Evolutionary conservation across 2,329 filamentous ascomycete species (phyloP).

Genomic region (Lachnellula cervina): DNA sequence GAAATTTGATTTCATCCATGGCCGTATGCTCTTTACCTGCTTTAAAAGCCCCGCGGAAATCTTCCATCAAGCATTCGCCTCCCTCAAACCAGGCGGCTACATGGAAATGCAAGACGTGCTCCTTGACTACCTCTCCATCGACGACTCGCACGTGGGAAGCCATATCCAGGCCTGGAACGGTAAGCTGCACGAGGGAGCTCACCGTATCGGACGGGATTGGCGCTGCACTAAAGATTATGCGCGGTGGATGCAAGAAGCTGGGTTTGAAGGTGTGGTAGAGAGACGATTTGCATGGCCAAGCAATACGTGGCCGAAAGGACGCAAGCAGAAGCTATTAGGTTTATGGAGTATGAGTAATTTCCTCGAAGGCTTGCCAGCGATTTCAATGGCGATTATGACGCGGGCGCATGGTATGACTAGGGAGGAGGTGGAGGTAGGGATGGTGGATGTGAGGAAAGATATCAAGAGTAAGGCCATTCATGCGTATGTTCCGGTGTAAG

Average conservation of each 20-base stretch:
- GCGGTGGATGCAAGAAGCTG: slow-evolving; percentile 42
- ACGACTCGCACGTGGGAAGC: slow-evolving; percentile 6
- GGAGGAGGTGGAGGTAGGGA: slow-evolving; percentile 35
- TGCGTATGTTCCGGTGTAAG: slow-evolving; percentile 31
- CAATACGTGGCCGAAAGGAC: slow-evolving; percentile 48
- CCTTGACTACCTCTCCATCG: slow-evolving; percentile 3
- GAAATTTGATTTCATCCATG: slow-evolving; percentile 13
- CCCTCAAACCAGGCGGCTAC: slow-evolving; percentile 40
- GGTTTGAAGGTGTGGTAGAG: slow-evolving; percentile 49
- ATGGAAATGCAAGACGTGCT: slow-evolving; percentile 33
- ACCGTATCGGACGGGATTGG: slow-evolving; percentile 14
- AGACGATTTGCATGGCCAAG: slow-evolving; percentile 45
- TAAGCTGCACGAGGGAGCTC: slow-evolving; percentile 14
- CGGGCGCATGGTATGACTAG: slow-evolving; percentile 35
- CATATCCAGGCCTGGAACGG: slow-evolving; percentile 15
- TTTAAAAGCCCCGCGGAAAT: slow-evolving; percentile 1
- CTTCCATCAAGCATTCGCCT: slow-evolving; percentile 1
- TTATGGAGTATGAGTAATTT: slow-evolving; percentile 22
- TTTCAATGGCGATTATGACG: slow-evolving; percentile 35
- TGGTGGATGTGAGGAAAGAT: slow-evolving; percentile 36
- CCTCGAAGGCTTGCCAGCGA: slow-evolving; percentile 16
- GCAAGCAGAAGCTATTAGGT: slow-evolving; percentile 47
- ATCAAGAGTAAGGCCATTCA: slow-evolving; percentile 34
- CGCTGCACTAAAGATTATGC: slow-evolving; percentile 31
- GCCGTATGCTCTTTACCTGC: slow-evolving; percentile 10